phyloP scores from a whole-genome alignment of 192 early-diverging fungal species.

The Backusella tarrabulga region DNA sequence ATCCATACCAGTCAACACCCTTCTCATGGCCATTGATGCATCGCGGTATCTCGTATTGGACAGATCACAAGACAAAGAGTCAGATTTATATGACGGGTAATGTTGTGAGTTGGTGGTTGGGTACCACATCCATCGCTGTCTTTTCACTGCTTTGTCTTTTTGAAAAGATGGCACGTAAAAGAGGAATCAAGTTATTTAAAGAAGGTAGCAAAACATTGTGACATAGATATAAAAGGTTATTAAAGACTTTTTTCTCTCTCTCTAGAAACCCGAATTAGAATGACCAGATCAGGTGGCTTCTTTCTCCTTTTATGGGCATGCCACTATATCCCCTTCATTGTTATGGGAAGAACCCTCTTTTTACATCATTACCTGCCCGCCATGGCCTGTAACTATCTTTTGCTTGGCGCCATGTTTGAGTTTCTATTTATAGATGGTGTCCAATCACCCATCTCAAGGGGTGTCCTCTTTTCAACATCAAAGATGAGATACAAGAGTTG shows the following conservation, averaged over 20 bases:
- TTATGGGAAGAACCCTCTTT: conserved; percentile 89
- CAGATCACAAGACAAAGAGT: conserved; percentile 64
- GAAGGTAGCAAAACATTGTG: conserved; percentile 26
- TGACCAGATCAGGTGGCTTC: conserved; percentile 69
- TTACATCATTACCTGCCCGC: conserved; percentile 94
- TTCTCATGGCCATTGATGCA: conserved; percentile 86
- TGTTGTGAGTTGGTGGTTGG: conserved; percentile 84
- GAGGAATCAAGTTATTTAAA: conserved; percentile 61
- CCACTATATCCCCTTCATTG: conserved; percentile 90
- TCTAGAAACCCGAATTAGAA: conserved; percentile 48
- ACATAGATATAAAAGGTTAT: no score
- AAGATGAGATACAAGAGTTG: conserved; percentile 32
- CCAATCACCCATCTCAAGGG: conserved; percentile 39
- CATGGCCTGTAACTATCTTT: conserved; percentile 77
- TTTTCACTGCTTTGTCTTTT: conserved; percentile 58
- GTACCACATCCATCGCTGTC: conserved; percentile 49
- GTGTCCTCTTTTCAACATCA: conserved; percentile 20
- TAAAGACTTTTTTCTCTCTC: no score
- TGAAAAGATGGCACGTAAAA: conserved; percentile 65
- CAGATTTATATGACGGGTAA: conserved; percentile 94
- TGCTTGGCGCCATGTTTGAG: conserved; percentile 68
- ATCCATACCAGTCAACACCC: conserved; percentile 87
- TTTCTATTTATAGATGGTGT: conserved; percentile 65
- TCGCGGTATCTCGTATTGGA: conserved; percentile 92
- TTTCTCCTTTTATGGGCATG: conserved; percentile 80